phyloP scores from a whole-genome alignment of 495 filamentous ascomycete species.

The Mytilinidion resinicola region DNA sequence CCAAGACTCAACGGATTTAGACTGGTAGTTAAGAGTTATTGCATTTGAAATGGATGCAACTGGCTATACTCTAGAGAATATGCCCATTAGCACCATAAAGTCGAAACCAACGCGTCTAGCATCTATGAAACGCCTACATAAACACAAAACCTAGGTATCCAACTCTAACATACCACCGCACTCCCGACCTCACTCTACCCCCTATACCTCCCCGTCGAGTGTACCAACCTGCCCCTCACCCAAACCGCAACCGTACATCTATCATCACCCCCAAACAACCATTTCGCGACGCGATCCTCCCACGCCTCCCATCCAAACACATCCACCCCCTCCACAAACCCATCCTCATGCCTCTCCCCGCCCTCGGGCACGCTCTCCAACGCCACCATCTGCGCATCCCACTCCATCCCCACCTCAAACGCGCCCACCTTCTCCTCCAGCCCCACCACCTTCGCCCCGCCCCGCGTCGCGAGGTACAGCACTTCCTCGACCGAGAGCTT shows the following conservation, averaged over 20 bases:
- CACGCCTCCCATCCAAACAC: conserved; percentile 79
- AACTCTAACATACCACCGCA: too few species aligned
- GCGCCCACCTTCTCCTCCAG: conserved; percentile 60
- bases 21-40: too few species aligned
- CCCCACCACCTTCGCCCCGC: conserved; percentile 72
- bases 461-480: conserved; percentile 76
- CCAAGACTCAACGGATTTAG: too few species aligned
- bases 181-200: neutral
- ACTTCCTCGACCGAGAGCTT: conserved; percentile 79
- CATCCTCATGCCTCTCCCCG: conserved; percentile 32
- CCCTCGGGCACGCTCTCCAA: conserved; percentile 42
- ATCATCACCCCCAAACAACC: conserved; percentile 84
- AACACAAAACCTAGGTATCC: too few species aligned
- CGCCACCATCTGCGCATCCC: conserved; percentile 78
- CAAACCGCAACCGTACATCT: conserved; percentile 73
- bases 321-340: conserved; percentile 54
- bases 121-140: too few species aligned
- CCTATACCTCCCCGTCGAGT: conserved; percentile 33
- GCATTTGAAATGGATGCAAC: too few species aligned
- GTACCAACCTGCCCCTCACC: conserved; percentile 73
- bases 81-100: too few species aligned
- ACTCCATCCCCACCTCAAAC: conserved; percentile 82
- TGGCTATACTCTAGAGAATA: too few species aligned
- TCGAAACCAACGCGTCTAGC: too few species aligned
- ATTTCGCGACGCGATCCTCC: conserved; percentile 75